phyloP scores from a whole-genome alignment of 306 rosid genomes.

The Begonia masoniana region DNA sequence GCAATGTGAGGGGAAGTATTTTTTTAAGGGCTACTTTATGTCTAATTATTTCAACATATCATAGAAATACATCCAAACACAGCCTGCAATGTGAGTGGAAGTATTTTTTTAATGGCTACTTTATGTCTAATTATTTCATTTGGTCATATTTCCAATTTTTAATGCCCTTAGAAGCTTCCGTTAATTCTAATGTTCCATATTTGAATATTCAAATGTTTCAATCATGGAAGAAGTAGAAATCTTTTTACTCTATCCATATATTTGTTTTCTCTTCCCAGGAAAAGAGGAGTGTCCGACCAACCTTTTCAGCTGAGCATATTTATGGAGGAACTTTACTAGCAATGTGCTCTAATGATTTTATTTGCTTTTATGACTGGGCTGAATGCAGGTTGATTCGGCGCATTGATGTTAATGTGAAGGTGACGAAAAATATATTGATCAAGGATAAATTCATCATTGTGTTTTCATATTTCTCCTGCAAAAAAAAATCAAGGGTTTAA shows the following conservation, averaged over 20 bases:
- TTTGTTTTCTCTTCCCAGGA: constrained; percentile 41
- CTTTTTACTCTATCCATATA: too few relatives aligned
- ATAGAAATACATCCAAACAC: not conserved
- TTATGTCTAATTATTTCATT: too few relatives aligned
- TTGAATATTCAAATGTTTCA: not conserved
- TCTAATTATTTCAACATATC: not conserved
- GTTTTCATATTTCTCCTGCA: constrained; percentile 1
- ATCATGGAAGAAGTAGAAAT: too few relatives aligned
- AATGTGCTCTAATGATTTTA: constrained; percentile 97
- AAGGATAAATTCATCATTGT: constrained; percentile 2
- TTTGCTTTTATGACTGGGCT: constrained; percentile 96
- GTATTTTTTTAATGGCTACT: too few relatives aligned
- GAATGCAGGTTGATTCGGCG: constrained; percentile 96
- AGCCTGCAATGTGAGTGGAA: too few relatives aligned
- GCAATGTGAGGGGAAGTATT: too few relatives aligned
- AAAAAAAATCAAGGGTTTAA: constrained; percentile 1
- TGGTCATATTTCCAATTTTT: constrained; percentile 9
- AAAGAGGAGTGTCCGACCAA: constrained; percentile 84
- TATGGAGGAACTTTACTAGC: constrained; percentile 87
- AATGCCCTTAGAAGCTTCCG: not conserved
- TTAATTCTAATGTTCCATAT: not conserved
- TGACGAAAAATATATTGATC: constrained; percentile 19
- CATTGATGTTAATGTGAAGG: constrained; percentile 93
- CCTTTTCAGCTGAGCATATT: constrained; percentile 86
- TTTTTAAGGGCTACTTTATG: too few relatives aligned